phyloP scores from a whole-genome alignment of 805 yeast species.

The Cyberlindnera maritima region DNA sequence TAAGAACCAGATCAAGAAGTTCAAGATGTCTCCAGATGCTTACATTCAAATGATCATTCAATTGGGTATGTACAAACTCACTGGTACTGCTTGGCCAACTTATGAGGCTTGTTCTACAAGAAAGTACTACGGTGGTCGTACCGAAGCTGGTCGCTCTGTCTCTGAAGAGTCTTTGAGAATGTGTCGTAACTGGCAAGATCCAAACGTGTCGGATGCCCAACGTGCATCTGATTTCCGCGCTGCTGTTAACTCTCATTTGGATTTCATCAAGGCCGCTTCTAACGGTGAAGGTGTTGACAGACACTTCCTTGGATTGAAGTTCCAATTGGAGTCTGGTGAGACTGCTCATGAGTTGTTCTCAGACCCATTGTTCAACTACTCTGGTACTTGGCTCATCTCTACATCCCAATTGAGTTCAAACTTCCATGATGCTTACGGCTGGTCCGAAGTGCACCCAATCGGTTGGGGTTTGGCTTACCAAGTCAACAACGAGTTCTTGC shows the following conservation, averaged over 20 bases:
- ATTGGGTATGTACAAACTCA: conserved; percentile 80
- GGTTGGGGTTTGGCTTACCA: conserved; percentile 95
- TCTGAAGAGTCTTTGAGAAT: conserved; percentile 67
- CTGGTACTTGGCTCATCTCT: conserved; percentile 81
- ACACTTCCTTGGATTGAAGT: conserved; percentile 86
- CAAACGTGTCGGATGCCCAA: conserved; percentile 41
- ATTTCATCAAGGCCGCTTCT: conserved; percentile 72
- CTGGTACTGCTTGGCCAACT: conserved; percentile 82
- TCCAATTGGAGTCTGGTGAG: conserved; percentile 59
- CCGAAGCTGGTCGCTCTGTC: conserved; percentile 89
- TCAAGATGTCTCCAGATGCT: conserved; percentile 91
- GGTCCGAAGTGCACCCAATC: conserved; percentile 90
- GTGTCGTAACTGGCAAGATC: conserved; percentile 71
- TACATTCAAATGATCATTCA: conserved; percentile 88
- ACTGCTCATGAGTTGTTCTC: conserved; percentile 60
- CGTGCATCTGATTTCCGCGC: conserved; percentile 66
- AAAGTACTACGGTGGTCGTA: conserved; percentile 83
- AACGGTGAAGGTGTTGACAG: conserved; percentile 91
- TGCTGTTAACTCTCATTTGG: conserved; percentile 73
- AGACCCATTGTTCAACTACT: conserved; percentile 75
- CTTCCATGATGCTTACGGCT: conserved; percentile 88
- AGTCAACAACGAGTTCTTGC: conserved; percentile 81
- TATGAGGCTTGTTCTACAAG: conserved; percentile 96
- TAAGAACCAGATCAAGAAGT: conserved; percentile 77
- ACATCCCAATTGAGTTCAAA: conserved; percentile 88